Evolutionary conservation across 345 rosid species (phyloP), one percentile per base, ranked within the genome.

Genomic region (Populus simonii): DNA sequence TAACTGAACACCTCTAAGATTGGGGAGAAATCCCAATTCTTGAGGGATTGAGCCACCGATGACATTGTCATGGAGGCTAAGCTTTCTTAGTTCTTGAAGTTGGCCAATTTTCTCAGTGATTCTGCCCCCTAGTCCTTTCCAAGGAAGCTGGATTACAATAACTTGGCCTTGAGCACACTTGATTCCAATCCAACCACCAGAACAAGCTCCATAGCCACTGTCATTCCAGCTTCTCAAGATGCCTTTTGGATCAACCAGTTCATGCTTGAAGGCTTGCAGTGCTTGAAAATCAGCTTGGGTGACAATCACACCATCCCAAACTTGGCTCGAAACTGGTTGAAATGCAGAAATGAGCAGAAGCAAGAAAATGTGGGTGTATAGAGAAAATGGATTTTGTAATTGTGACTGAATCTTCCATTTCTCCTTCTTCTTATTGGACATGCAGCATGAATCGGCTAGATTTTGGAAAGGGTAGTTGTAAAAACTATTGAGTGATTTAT

Each of bases 151-250:
- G 59, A 80, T 80, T 10, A 76, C 83, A 53, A 80, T 80, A 25
- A 80, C 83, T 72, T 70, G 80, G 51, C 83, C 83, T 57, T 80
- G 76, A 53, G 79, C 83, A 72, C 83, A 80, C 25, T 80, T 80
- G 25, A 80, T 80, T 16, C 83, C 83, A 39, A 18, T 39, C 83
- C 83, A 80, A 35, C 83, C 83, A 17, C 83, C 83, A 8, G 83
- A 76, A 55, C 83, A 80, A 66, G 79, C 83, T 38, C 83, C 83
- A 29, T 76, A 71, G 6, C 79, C 83, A 43, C 73, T 71, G 15
- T 76, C 80, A 35, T 80, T 80, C 83, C 83, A 80, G 70, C 80
- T 76, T 25, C 71, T 76, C 45, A 80, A 47, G 51, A 71, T 53
- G 12, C 83, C 83, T 43, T 43, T 71, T 7, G 79, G 66, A 68